These are phyloP conservation scores for Saturnispora diversa DNA, from an alignment of 805 yeast genomes.

Conservation along the genomic window DNA sequence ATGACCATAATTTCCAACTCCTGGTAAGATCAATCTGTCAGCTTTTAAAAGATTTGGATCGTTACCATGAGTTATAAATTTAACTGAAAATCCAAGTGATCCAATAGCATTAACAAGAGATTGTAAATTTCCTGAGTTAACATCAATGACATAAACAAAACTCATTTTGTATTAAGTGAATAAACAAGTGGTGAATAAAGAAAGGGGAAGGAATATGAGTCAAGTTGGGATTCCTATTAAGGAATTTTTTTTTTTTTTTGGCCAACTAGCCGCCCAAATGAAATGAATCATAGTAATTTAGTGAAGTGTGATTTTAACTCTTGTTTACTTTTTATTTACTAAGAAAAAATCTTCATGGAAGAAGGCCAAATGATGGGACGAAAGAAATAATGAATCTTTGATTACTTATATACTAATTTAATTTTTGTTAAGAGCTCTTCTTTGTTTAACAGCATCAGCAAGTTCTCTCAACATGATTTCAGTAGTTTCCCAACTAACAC, in stretches of 20 bases:
- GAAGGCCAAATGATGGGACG: too few species aligned
- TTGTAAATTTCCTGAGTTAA: slow-evolving; percentile 88
- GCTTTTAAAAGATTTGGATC: slow-evolving; percentile 46
- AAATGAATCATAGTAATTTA: too few species aligned
- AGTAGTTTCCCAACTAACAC: slow-evolving; percentile 89
- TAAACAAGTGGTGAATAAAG: neutral
- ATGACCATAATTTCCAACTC: slow-evolving; percentile 97
- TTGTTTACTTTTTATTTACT: too few species aligned
- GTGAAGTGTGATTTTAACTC: too few species aligned
- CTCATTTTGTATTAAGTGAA: slow-evolving; percentile 11
- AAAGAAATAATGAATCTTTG: too few species aligned
- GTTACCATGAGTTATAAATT: slow-evolving; percentile 48
- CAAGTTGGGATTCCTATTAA: too few species aligned
- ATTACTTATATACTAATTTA: neutral
- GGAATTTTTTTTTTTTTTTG: too few species aligned
- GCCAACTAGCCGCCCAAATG: too few species aligned
- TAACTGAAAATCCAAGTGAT: slow-evolving; percentile 61
- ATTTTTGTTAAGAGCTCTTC: slow-evolving; percentile 43
- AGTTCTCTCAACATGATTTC: slow-evolving; percentile 69
- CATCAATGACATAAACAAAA: slow-evolving; percentile 72
- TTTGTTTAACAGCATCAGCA: slow-evolving; percentile 73
- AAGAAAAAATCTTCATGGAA: too few species aligned
- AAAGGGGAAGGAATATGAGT: slow-evolving; percentile 1
- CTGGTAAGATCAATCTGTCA: slow-evolving; percentile 70
- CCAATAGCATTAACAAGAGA: slow-evolving; percentile 84